Percentiles rank a stretch among this genome's conserved stretches.
Evolutionary conservation across 345 rosid species (phyloP).

Genomic region (Zanthoxylum bungeanum): DNA sequence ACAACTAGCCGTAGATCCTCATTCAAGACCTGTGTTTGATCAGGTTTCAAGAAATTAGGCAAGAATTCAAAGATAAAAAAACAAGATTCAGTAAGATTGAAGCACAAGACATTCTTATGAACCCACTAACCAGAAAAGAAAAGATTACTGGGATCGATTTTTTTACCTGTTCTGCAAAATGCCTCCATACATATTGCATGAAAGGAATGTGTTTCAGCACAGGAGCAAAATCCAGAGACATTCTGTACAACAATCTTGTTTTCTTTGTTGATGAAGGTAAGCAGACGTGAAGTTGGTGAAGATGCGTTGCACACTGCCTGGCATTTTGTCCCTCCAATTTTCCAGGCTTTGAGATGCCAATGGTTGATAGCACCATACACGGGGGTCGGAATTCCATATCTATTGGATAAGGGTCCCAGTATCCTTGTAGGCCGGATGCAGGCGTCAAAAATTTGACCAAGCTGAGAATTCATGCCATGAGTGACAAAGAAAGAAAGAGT

Average conservation of each 20-base stretch:
- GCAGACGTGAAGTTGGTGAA: constrained; percentile 97
- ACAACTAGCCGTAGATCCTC: constrained; percentile 85
- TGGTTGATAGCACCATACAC: constrained; percentile 90
- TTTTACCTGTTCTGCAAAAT: constrained; percentile 90
- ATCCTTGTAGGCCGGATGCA: constrained; percentile 86
- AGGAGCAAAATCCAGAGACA: constrained; percentile 97
- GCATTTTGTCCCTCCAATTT: constrained; percentile 79
- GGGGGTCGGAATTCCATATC: constrained; percentile 99
- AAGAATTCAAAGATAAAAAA: not conserved
- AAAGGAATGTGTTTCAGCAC: constrained; percentile 78
- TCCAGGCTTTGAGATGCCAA: constrained; percentile 96
- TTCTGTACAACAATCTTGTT: constrained; percentile 80
- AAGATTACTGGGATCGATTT: too few relatives aligned
- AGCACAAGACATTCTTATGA: not conserved
- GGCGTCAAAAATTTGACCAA: constrained; percentile 92
- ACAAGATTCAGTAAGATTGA: not conserved
- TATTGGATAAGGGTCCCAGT: constrained; percentile 98
- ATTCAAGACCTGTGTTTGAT: constrained; percentile 65
- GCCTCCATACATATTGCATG: constrained; percentile 82
- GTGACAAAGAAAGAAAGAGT: not conserved
- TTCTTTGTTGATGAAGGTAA: constrained; percentile 83
- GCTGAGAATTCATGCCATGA: constrained; percentile 37
- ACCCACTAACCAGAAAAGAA: not conserved
- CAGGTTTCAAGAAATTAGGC: not conserved
- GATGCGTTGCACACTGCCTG: constrained; percentile 78